Base-by-base conservation (phyloP, 2,329 filamentous ascomycete species). In the Talaromyces sp. region DNA sequence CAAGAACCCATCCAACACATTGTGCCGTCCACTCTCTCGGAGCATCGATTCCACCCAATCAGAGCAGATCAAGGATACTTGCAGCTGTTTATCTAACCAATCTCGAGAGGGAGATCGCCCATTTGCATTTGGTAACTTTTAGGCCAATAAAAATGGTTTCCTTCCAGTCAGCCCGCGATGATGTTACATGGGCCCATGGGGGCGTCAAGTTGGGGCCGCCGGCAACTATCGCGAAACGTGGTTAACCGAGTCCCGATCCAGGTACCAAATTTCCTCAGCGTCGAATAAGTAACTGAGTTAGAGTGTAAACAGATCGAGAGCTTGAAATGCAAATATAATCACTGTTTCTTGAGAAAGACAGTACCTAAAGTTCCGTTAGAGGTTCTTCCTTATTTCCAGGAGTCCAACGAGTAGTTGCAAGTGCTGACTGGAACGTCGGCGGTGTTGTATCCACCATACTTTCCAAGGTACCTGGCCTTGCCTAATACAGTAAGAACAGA, bases 131-230 rank as follows among this genome's bases (percentile, higher is more conserved):
- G 42, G n/a, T 23, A 18, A 9, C 6, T 14, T 18, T 6, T 23
- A 23, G 23, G 27, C 50, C 50, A 52, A 31, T 52, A 30, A 52
- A 52, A 31, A 31, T 14, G 50, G 9, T 23, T 23, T 3, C n/a
- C 18, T 23, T 9, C 9, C 42, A 28, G 28, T 52, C 50, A 52
- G 42, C 42, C 23, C 7, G 10, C 28, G 10, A 52, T 52, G 27
- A 52, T 52, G 50, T 31, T 52, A 52, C 50, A 52, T 52, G 50
- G 50, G 50, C 30, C 30, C 50, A 52, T 52, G 50, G 50, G 50
- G 50, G 50, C 50, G 50, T 52, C 50, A 31, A 28, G 28, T 47
- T 52, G 50, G 50, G 50, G 50, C 50, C 50, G 28, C 50, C 23
- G 28, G n/a, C 16, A 47, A 23, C 42, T 47, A 52, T 52, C 50